These are phyloP conservation scores for Dissophora globulifera DNA, from an alignment of 192 early-diverging fungal species.

Conservation along the genomic window DNA sequence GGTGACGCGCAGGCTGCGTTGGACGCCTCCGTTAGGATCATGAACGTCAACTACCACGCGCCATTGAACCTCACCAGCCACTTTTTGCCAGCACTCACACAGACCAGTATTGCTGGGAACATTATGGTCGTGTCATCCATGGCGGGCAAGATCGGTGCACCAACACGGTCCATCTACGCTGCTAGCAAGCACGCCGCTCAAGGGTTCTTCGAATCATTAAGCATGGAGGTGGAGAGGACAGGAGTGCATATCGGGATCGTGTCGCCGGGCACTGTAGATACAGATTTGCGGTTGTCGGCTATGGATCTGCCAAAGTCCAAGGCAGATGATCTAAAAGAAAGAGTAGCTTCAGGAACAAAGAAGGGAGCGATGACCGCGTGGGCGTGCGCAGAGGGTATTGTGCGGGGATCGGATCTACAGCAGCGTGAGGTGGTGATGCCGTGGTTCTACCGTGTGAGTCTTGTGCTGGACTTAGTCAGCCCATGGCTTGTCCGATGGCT, in stretches of 20 bases:
- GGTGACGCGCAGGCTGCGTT: constrained; percentile 26
- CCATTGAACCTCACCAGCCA: constrained; percentile 61
- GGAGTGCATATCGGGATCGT: constrained; percentile 74
- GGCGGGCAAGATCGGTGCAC: constrained; percentile 77
- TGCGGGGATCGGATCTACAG: constrained; percentile 66
- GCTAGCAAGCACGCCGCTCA: constrained; percentile 84
- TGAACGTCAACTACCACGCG: constrained; percentile 68
- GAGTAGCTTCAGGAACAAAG: constrained; percentile 53
- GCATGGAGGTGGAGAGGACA: constrained; percentile 74
- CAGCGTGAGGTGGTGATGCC: constrained; percentile 74
- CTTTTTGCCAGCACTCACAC: constrained; percentile 65
- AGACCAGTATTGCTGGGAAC: constrained; percentile 56
- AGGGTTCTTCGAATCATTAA: constrained; percentile 83
- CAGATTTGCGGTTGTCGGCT: constrained; percentile 72
- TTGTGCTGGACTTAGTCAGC: constrained; percentile 61
- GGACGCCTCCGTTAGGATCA: constrained; percentile 57
- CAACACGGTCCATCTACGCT: constrained; percentile 81
- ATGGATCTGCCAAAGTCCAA: constrained; percentile 60
- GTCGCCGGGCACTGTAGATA: constrained; percentile 82
- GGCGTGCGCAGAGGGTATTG: constrained; percentile 69
- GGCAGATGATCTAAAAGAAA: neutral
- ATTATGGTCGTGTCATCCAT: constrained; percentile 81
- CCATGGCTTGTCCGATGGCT: constrained; percentile 71
- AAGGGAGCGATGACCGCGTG: constrained; percentile 71
- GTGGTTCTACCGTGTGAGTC: constrained; percentile 60